Conservation (phyloP, 2,329 filamentous ascomycete genomes). For the Fusarium cyanostomum region DNA sequence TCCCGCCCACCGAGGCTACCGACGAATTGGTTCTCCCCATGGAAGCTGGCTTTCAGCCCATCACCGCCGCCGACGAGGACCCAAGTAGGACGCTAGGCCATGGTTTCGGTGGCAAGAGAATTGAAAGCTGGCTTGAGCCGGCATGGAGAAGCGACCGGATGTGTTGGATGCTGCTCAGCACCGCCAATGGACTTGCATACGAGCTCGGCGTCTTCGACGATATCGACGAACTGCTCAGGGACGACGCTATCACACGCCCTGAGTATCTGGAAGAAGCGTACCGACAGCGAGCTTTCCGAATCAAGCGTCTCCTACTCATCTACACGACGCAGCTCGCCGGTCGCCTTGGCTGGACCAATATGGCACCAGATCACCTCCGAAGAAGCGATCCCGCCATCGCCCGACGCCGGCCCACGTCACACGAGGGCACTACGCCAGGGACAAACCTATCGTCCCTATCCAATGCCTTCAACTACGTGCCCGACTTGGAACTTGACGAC, state of each 20-base stretch:
- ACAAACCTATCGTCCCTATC: slow-evolving; percentile 66
- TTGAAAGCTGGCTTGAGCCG: slow-evolving; percentile 96
- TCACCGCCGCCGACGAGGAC: slow-evolving; percentile 52
- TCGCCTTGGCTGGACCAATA: slow-evolving; percentile 89
- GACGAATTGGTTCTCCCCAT: slow-evolving; percentile 74
- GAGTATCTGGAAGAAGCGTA: slow-evolving; percentile 81
- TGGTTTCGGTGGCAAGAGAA: slow-evolving; percentile 81
- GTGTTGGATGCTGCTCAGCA: slow-evolving; percentile 97
- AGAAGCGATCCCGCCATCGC: slow-evolving; percentile 66
- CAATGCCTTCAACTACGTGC: slow-evolving; percentile 72
- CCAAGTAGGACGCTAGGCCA: slow-evolving; percentile 50
- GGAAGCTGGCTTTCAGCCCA: slow-evolving; percentile 58
- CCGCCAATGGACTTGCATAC: slow-evolving; percentile 87
- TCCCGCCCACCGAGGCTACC: slow-evolving; percentile 81
- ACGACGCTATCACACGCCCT: slow-evolving; percentile 67
- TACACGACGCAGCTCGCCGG: slow-evolving; percentile 96
- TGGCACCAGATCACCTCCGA: slow-evolving; percentile 78
- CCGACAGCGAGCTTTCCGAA: slow-evolving; percentile 79
- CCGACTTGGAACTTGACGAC: slow-evolving; percentile 72
- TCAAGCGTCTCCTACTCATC: slow-evolving; percentile 86
- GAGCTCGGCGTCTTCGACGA: slow-evolving; percentile 96
- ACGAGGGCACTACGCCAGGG: slow-evolving; percentile 68
- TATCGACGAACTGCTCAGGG: slow-evolving; percentile 74
- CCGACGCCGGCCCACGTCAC: slow-evolving; percentile 59
- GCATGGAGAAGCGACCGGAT: slow-evolving; percentile 94